phyloP scores from a whole-genome alignment of 345 rosid species.

The Erucastrum elatum region DNA sequence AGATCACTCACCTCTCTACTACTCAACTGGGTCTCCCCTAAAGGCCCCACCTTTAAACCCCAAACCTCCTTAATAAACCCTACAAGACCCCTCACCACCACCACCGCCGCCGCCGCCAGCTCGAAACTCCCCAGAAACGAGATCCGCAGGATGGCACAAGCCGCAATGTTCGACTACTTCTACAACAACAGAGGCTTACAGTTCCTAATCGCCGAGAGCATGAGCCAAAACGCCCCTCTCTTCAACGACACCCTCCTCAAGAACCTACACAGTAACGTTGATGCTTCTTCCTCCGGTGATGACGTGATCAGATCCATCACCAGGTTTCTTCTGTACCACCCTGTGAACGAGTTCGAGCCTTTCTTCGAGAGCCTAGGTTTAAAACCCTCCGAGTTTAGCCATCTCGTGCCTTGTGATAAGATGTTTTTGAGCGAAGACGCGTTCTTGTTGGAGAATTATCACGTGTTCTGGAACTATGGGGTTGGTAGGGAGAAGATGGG shows the following conservation, averaged over 20 bases:
- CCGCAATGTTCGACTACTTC: slow-evolving; percentile 69
- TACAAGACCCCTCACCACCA: slow-evolving; percentile 48
- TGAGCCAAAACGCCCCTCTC: slow-evolving; percentile 65
- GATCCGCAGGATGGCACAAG: slow-evolving; percentile 46
- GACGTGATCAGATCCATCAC: slow-evolving; percentile 38
- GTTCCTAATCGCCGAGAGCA: slow-evolving; percentile 61
- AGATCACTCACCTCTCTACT: slow-evolving; percentile 34
- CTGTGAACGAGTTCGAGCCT: slow-evolving; percentile 88
- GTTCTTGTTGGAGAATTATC: slow-evolving; percentile 61
- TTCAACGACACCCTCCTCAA: slow-evolving; percentile 54
- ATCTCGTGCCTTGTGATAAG: slow-evolving; percentile 53
- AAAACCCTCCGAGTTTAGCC: slow-evolving; percentile 47
- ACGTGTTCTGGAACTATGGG: slow-evolving; percentile 61
- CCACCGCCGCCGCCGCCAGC: not conserved
- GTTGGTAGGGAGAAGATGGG: slow-evolving; percentile 56
- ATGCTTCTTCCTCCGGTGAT: not conserved
- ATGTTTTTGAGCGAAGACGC: slow-evolving; percentile 67
- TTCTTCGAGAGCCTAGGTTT: slow-evolving; percentile 83
- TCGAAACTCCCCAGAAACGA: slow-evolving; percentile 1
- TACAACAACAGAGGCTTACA: slow-evolving; percentile 62
- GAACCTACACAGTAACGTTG: slow-evolving; percentile 30
- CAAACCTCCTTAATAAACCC: slow-evolving; percentile 37
- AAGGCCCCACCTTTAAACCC: slow-evolving; percentile 25
- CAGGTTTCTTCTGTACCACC: slow-evolving; percentile 64
- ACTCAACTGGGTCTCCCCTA: slow-evolving; percentile 50